Evolutionary conservation across 495 filamentous ascomycete genomes (phyloP).

Genomic region (Daldinia concentrica): DNA sequence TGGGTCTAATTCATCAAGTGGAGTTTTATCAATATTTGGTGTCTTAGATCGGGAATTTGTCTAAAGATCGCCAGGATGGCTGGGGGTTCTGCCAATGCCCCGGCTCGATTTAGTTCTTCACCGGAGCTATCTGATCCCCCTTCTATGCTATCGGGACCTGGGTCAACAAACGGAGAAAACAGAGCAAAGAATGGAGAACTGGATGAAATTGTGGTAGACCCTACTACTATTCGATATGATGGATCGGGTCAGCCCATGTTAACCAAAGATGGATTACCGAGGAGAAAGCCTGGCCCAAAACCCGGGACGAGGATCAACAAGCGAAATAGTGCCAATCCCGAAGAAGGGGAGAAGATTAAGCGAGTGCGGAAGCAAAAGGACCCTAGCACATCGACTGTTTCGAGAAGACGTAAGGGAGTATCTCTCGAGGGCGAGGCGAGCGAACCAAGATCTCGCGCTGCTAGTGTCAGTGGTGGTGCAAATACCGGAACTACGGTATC

Average conservation of each 20-base stretch:
- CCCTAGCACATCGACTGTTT: slow-evolving; percentile 61
- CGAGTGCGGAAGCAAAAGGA: slow-evolving; percentile 66
- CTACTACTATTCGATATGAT: slow-evolving; percentile 45
- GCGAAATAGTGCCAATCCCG: slow-evolving; percentile 46
- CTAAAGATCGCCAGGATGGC: slow-evolving; percentile 30
- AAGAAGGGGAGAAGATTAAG: slow-evolving; percentile 62
- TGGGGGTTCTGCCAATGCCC: slow-evolving; percentile 36
- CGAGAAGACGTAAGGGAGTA: slow-evolving; percentile 60
- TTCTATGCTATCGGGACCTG: slow-evolving; percentile 44
- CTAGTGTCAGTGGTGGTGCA: slow-evolving; percentile 44
- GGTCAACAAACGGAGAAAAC: slow-evolving; percentile 33
- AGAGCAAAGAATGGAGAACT: slow-evolving; percentile 42
- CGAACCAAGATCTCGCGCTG: slow-evolving; percentile 34
- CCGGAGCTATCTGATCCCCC: slow-evolving; percentile 47
- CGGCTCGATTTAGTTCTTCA: slow-evolving; percentile 41
- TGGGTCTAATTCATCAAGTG: not conserved
- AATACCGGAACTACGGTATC: slow-evolving; percentile 36
- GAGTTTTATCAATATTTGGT: not conserved
- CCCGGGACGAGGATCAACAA: slow-evolving; percentile 60
- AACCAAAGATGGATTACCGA: slow-evolving; percentile 57
- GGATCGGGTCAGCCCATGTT: slow-evolving; percentile 47
- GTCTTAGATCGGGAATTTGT: not conserved
- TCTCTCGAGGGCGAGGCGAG: slow-evolving; percentile 34
- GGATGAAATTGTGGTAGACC: slow-evolving; percentile 47
- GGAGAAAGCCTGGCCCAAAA: slow-evolving; percentile 63